Percentiles rank a stretch among this genome's conserved stretches.
Conservation (phyloP, 192 early-diverging fungal species). For the Pilaira anomala region DNA sequence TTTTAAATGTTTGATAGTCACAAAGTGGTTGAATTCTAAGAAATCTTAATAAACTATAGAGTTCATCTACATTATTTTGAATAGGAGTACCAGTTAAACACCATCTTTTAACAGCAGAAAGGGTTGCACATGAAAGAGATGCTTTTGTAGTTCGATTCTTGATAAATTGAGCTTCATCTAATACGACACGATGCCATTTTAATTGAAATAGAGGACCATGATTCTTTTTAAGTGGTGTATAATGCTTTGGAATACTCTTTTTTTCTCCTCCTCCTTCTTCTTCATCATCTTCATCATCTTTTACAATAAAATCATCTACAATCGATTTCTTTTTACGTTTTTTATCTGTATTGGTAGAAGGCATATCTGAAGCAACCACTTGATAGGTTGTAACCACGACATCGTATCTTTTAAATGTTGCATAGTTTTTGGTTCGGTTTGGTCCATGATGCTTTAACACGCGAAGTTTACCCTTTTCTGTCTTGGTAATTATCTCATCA, state of each 20-base stretch:
- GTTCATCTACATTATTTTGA: conserved; percentile 67
- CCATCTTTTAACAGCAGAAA: conserved; percentile 58
- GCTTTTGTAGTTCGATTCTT: conserved; percentile 52
- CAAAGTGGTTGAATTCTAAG: conserved; percentile 58
- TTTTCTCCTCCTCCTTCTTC: background rate
- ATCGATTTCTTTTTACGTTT: conserved; percentile 10
- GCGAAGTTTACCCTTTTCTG: conserved; percentile 16
- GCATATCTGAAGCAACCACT: conserved; percentile 31
- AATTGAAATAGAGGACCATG: conserved; percentile 40
- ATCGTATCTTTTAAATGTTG: conserved; percentile 34
- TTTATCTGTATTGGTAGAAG: conserved; percentile 8
- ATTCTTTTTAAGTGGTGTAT: background rate
- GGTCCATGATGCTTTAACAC: conserved; percentile 39
- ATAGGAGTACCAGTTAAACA: conserved; percentile 60
- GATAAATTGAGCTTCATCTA: conserved; percentile 68
- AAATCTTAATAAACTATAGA: conserved; percentile 69
- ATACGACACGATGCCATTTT: conserved; percentile 47
- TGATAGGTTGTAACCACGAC: conserved; percentile 43
- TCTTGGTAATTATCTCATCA: conserved; percentile 36
- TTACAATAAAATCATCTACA: background rate
- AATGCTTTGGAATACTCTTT: background rate
- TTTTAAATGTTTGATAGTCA: conserved; percentile 46
- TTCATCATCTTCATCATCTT: background rate
- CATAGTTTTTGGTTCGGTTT: conserved; percentile 24
- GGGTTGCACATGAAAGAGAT: conserved; percentile 40